These are phyloP conservation scores for Russula abietina DNA, from an alignment of 768 basidiomycete species.

Conservation along the genomic window DNA sequence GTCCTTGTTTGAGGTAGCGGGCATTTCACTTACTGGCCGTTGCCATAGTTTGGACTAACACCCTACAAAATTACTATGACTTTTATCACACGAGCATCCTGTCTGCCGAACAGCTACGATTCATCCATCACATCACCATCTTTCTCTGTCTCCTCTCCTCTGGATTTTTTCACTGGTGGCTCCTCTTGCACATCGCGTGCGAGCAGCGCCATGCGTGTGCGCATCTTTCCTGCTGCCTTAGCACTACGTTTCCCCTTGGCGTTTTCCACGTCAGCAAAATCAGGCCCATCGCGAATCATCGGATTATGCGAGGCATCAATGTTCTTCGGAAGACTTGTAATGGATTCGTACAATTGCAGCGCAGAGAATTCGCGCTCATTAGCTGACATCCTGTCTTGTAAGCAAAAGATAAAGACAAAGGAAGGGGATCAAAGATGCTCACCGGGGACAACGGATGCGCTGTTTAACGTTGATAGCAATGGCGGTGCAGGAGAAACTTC, in stretches of 20 bases:
- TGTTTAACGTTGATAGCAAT: slow-evolving; percentile 44
- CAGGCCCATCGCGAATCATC: slow-evolving; percentile 32
- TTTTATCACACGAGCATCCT: background rate
- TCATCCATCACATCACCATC: slow-evolving; percentile 15
- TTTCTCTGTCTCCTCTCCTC: background rate
- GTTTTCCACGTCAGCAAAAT: slow-evolving; percentile 19
- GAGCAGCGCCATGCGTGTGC: slow-evolving; percentile 24
- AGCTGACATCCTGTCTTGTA: slow-evolving; percentile 34
- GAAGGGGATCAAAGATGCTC: slow-evolving; percentile 15
- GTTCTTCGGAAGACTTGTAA: slow-evolving; percentile 57
- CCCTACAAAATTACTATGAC: background rate
- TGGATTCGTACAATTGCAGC: slow-evolving; percentile 55
- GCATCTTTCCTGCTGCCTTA: slow-evolving; percentile 25
- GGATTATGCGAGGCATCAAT: slow-evolving; percentile 41
- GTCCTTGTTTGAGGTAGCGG: slow-evolving; percentile 26
- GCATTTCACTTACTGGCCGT: slow-evolving; percentile 9
- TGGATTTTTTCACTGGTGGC: slow-evolving; percentile 6
- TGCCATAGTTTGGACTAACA: slow-evolving; percentile 26
- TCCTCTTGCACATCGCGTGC: slow-evolving; percentile 4
- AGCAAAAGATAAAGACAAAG: background rate
- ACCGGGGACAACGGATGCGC: slow-evolving; percentile 44
- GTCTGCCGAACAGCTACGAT: background rate
- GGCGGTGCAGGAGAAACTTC: slow-evolving; percentile 30
- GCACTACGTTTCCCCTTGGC: slow-evolving; percentile 13
- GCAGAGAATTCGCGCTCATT: slow-evolving; percentile 42